Base-by-base conservation (phyloP, 2,329 filamentous ascomycete species). In the Ascochyta koolunga region DNA sequence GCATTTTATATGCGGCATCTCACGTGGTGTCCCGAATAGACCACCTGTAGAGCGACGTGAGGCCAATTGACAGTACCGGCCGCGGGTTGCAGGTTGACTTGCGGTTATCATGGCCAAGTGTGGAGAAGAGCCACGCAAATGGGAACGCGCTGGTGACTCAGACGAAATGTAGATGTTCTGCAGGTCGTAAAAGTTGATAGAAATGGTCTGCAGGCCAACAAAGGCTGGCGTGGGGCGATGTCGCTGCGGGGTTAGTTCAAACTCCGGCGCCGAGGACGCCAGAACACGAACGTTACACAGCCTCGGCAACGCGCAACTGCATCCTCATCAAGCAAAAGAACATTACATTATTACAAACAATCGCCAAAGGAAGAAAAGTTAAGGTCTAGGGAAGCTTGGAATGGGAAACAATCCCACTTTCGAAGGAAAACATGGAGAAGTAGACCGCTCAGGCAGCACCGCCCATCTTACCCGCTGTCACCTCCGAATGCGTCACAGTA, bases 401-500 rank as follows among this genome's bases (percentile, higher is more conserved):
- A n/a, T 9, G 25, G 5, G 9, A 21, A 16, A 33, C n/a, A n/a
- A n/a, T n/a, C n/a, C n/a, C n/a, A n/a, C n/a, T n/a, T n/a, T 33
- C 3, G n/a, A 16, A 21, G 2, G 18, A 37, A 9, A 11, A 2
- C 6, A 39, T 18, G 18, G 13, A 24, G 11, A 29, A n/a, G 5
- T 19, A n/a, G 22, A 25, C n/a, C n/a, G 16, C 31, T 49, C 16
- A 54, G 19, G 13, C 27, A 10, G 51, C 53, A 33, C 58, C 56
- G 4, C 58, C 60, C 43, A 39, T 35, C 37, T 58, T 59, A n/a
- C 52, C 52, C 6, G 31, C 27, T 10, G 51, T 68, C 8, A 56
- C 37, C 25, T 67, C 64, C 4, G 62, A 61, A 52, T 72, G 51
- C 24, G 38, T 41, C 1, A 36, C 58, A 9, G 44, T 39, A 2